Evolutionary conservation across 1,139 yeast genomes (phyloP), one percentile per base, ranked within the genome.

Genomic region (Eremothecium gossypii): DNA sequence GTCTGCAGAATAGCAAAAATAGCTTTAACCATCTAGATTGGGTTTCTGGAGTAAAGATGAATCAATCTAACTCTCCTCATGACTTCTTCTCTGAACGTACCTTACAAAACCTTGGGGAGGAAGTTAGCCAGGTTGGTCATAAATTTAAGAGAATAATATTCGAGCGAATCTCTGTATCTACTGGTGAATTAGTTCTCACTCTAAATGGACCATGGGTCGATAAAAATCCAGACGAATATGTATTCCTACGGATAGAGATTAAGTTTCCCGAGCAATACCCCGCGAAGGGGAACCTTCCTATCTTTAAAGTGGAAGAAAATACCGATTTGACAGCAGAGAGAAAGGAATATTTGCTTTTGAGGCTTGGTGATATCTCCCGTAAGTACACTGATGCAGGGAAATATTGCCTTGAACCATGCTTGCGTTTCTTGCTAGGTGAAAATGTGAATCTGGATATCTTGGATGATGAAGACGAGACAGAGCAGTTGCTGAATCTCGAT

Each of bases 1-100:
- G 69, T 3, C 38, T 54, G 20, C 39, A 40, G 7, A 27, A 35
- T 29, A 46, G 45, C 1, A 46, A 49, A 44, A 63, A 57, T 41
- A 73, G 75, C 45, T 62, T 76, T 31, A 79, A 79, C 50, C 96
- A 89, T 57, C 67, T 91, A 46, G 79, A 82, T 50, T 91, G 98
- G 98, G 81, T 91, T 34, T 81, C 96, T 0, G 97, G 97, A 38
- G 95, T 91, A 6, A 70, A 91, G 42, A 77, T 75, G 55, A 56
- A 57, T 39, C 50, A 54, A 38, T 47, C 50, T 8, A 49, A 50
- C 27, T 76, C 65, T n/a, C 55, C 60, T 2, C 66, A 64, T 43
- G 62, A 60, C 42, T 42, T 57, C 44, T 44, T 76, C 68, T 46
- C 74, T 67, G 47, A 72, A 69, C 28, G 87, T 82, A 2, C 74